Evolutionary conservation across 768 basidiomycete species (phyloP), one percentile per base, ranked within the genome.

Genomic region (Hortiboletus flavorubellus): DNA sequence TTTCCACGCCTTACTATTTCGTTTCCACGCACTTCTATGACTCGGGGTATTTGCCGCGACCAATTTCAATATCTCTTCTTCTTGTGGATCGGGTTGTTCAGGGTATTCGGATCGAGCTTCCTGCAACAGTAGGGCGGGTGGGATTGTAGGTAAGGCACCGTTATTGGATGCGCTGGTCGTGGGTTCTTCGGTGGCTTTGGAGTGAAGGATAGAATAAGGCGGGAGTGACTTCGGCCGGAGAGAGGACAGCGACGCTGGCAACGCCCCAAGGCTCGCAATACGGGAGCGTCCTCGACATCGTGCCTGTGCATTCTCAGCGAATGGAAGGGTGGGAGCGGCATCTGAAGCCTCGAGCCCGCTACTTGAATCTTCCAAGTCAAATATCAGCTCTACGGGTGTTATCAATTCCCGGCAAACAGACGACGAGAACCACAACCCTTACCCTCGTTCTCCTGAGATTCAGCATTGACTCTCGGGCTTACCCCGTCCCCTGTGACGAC

Each of bases 161-260:
- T 12, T 53, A 51, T 56, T 49, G 29, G 51, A 37, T 49, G 31
- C 39, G 2, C 35, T 40, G 8, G 58, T 37, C 21, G 39, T 33
- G 30, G 46, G 39, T 38, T 49, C 57, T 12, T 46, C 31, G 4
- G 30, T 14, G 7, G 16, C 41, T 16, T 55, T 62, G 10, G 66
- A 62, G 12, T 80, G 83, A 49, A 83, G 72, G 51, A 78, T 68
- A n/a, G 87, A 86, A 30, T 85, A 84, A 14, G 72, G 72, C 2
- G 89, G 89, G n/a, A 90, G 76, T 14, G 89, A 89, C 5, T 79
- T 69, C 2, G 88, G 88, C 31, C 88, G 80, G 34, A 91, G 71
- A 16, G 77, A 72, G 15, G 81, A 78, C 46, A 89, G 74, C 1
- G 84, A 81, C n/a, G 76, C 76, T 1, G 84, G 80, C 41, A 87